Evolutionary conservation across 1,284 basidiomycete genomes (phyloP).

Genomic region (Puccinia triticina): DNA sequence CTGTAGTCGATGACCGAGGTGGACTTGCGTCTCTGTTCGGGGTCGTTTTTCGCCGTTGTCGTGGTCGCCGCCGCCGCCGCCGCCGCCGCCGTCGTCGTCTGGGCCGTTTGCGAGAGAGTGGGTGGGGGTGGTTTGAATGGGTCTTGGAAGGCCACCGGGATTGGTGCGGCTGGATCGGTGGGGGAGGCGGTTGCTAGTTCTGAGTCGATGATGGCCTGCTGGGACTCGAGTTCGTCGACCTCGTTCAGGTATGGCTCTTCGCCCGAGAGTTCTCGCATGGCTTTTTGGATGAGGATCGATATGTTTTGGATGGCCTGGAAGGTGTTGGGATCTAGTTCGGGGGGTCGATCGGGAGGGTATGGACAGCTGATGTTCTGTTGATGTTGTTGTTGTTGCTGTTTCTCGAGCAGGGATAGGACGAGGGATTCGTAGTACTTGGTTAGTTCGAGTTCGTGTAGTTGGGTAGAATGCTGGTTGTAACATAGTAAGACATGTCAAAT

Average conservation of each 20-base stretch:
- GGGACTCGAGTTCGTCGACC: conserved; percentile 30
- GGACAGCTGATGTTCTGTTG: conserved; percentile 57
- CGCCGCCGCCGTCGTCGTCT: too few relatives aligned
- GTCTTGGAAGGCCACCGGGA: conserved; percentile 15
- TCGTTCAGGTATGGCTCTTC: conserved; percentile 63
- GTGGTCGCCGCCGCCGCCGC: too few relatives aligned
- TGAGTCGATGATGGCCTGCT: not conserved
- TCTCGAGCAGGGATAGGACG: conserved; percentile 73
- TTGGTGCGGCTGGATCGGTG: conserved; percentile 3
- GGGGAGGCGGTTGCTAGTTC: not conserved
- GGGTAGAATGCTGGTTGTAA: conserved; percentile 74
- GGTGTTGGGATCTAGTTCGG: conserved; percentile 58
- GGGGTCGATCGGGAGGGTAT: conserved; percentile 68
- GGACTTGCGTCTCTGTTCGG: conserved; percentile 53
- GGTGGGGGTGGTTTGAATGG: conserved; percentile 51
- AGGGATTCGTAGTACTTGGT: conserved; percentile 88
- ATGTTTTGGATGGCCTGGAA: conserved; percentile 44
- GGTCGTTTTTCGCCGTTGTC: conserved; percentile 55
- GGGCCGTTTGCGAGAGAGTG: conserved; percentile 1
- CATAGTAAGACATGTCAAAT: not conserved
- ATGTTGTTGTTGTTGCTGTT: conserved; percentile 57
- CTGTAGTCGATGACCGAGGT: conserved; percentile 28
- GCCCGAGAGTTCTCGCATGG: conserved; percentile 41
- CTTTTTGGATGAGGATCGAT: conserved; percentile 48
- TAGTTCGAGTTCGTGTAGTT: conserved; percentile 84